Conservation (phyloP, 495 filamentous ascomycete genomes). For the Neohortaea acidophila region DNA sequence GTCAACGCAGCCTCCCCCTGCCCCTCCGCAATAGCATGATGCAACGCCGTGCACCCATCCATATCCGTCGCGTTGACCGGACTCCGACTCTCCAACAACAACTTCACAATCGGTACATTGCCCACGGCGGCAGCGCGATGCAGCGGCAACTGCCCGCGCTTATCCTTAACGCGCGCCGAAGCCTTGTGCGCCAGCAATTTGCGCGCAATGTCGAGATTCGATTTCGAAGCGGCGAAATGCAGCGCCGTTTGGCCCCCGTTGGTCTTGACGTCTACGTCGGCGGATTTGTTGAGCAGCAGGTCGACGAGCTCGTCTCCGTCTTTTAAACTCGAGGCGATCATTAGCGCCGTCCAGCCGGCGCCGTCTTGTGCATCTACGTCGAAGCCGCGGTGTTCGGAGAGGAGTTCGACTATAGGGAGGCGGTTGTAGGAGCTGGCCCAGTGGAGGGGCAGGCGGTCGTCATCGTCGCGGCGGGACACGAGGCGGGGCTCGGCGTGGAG, state of each 20-base stretch:
- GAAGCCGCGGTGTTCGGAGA: slow-evolving; percentile 55
- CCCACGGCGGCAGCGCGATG: slow-evolving; percentile 87
- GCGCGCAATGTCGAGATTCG: slow-evolving; percentile 64
- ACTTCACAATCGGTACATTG: slow-evolving; percentile 65
- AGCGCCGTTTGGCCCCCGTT: slow-evolving; percentile 55
- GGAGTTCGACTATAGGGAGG: slow-evolving; percentile 53
- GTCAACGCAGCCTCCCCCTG: slow-evolving; percentile 79
- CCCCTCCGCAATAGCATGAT: slow-evolving; percentile 85
- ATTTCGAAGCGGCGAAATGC: slow-evolving; percentile 84
- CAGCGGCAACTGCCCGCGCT: slow-evolving; percentile 67
- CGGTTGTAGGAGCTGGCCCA: slow-evolving; percentile 86
- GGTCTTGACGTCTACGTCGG: slow-evolving; percentile 74
- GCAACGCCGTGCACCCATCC: slow-evolving; percentile 71
- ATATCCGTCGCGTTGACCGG: slow-evolving; percentile 78
- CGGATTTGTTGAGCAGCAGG: slow-evolving; percentile 61
- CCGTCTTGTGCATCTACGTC: slow-evolving; percentile 86
- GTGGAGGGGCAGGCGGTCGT: slow-evolving; percentile 84
- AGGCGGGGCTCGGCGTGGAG: slow-evolving; percentile 64
- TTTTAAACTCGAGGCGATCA: slow-evolving; percentile 74
- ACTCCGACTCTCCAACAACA: slow-evolving; percentile 62
- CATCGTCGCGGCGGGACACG: slow-evolving; percentile 59
- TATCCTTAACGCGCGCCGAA: slow-evolving; percentile 71
- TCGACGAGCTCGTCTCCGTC: slow-evolving; percentile 55
- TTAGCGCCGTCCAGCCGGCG: slow-evolving; percentile 83
- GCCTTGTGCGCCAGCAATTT: slow-evolving; percentile 62